Evolutionary conservation across 306 rosid genomes (phyloP), one percentile per base, ranked within the genome.

Genomic region (Cucumis hystrix): DNA sequence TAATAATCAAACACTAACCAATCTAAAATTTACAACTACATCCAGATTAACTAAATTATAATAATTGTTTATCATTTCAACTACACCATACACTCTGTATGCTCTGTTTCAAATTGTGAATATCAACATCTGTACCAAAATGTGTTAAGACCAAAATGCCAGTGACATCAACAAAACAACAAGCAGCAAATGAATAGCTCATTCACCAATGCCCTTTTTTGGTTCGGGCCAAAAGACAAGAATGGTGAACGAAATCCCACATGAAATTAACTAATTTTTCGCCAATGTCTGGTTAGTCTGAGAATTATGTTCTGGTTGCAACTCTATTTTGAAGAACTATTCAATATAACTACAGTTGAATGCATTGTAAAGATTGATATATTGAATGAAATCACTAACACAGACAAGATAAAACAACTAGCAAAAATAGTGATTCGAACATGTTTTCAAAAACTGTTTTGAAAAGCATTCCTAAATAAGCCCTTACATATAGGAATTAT

Each of bases 21-120:
- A 41, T 41, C 45, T 41, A n/a, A 41, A 41, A 41, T 41, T 41
- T 6, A 8, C 45, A 6, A 8, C 11, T 8, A 41, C 7, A 41
- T 10, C 11, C 7, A 41, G 45, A 41, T 41, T 41, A 41, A 41
- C 45, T 41, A 41, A 41, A 41, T 41, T 41, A 41, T 41, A 41
- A 7, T 41, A 41, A 41, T 41, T 41, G 7, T 41, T 2, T 41
- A 41, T 2, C 45, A 41, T 41, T 41, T 8, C 45, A 1, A 9
- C 43, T 8, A 8, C 45, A 41, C 8, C 52, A 11, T 1, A 11
- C 4, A 8, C 82, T 91, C 97, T 60, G 91, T 94, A 58, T 91
- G 82, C 81, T 87, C 79, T 25, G 76, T 33, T 63, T n/a, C 15
- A 13, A 39, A 13, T 37, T 33, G 39, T 35, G 47, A 16, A 65